Evolutionary conservation across 148 eudicot genomes (phyloP).

Genomic region (Dysphania ambrosioides): DNA sequence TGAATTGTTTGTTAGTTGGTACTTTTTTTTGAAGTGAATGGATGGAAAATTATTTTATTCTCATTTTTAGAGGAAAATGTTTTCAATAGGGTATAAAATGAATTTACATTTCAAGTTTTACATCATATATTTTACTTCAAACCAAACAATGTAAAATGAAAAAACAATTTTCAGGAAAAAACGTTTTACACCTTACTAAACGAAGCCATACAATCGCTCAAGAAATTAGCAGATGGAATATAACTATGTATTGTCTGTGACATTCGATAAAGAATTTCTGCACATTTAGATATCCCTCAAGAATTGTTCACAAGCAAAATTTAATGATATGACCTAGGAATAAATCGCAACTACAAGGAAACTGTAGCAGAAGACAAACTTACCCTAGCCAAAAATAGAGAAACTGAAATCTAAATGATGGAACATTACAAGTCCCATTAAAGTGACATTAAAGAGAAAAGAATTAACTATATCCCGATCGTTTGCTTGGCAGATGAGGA

Average conservation of each 20-base stretch:
- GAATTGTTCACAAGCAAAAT: constrained; percentile 40
- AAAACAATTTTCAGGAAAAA: no score
- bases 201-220: no score
- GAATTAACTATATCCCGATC: constrained; percentile 25
- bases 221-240: no score
- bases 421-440: constrained; percentile 22
- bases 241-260: constrained; percentile 14
- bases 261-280: constrained; percentile 50
- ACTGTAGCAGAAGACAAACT: constrained; percentile 29
- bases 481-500: constrained; percentile 26
- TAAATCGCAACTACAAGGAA: constrained; percentile 28
- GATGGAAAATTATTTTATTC: no score
- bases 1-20: no score
- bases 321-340: constrained; percentile 31
- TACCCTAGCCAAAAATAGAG: constrained; percentile 22
- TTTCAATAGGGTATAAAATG: no score
- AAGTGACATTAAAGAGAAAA: constrained; percentile 23
- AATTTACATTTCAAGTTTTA: no score
- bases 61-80: no score
- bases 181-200: no score
- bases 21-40: no score
- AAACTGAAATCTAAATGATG: constrained; percentile 23
- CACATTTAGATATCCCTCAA: constrained; percentile 46
- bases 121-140: no score
- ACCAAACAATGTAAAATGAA: no score